Evolutionary conservation across 2,329 filamentous ascomycete genomes (phyloP).

Genomic region (Didymella glomerata): DNA sequence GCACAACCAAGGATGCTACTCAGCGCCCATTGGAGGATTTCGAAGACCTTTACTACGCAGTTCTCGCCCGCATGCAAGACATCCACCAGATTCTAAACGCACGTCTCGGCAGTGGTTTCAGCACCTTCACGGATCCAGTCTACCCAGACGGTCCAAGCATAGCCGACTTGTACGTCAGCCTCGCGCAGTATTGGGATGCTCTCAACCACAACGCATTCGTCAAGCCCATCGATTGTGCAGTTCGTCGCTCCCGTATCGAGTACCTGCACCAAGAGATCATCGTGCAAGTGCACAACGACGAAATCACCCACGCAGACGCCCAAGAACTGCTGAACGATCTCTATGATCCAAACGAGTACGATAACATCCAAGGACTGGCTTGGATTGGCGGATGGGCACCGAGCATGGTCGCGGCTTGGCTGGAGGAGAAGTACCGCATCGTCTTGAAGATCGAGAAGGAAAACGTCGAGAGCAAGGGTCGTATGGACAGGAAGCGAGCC

Average conservation of each 20-base stretch:
- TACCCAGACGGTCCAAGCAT: slow-evolving; percentile 28
- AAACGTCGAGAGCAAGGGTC: slow-evolving; percentile 17
- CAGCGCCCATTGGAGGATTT: slow-evolving; percentile 51
- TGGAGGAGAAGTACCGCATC: slow-evolving; percentile 40
- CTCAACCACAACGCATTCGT: slow-evolving; percentile 38
- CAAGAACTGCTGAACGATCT: slow-evolving; percentile 29
- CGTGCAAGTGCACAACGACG: slow-evolving; percentile 18
- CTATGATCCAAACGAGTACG: slow-evolving; percentile 24
- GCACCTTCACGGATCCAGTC: slow-evolving; percentile 18
- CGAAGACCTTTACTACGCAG: slow-evolving; percentile 47
- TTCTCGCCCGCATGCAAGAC: slow-evolving; percentile 38
- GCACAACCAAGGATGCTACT: slow-evolving; percentile 72
- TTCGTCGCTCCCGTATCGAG: slow-evolving; percentile 32
- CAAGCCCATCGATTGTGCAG: slow-evolving; percentile 38
- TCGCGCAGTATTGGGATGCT: slow-evolving; percentile 34
- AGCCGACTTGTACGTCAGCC: slow-evolving; percentile 22
- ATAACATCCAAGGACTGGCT: slow-evolving; percentile 29
- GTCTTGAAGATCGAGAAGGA: slow-evolving; percentile 35
- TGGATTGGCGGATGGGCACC: slow-evolving; percentile 36
- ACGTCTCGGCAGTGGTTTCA: slow-evolving; percentile 41
- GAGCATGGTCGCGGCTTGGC: slow-evolving; percentile 36
- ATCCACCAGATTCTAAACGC: slow-evolving; percentile 34
- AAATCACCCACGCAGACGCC: slow-evolving; percentile 24
- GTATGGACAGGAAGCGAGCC: slow-evolving; percentile 16
- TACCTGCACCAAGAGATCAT: slow-evolving; percentile 30